phyloP scores from a whole-genome alignment of 768 basidiomycete genomes.

The Roridomyces roridus region DNA sequence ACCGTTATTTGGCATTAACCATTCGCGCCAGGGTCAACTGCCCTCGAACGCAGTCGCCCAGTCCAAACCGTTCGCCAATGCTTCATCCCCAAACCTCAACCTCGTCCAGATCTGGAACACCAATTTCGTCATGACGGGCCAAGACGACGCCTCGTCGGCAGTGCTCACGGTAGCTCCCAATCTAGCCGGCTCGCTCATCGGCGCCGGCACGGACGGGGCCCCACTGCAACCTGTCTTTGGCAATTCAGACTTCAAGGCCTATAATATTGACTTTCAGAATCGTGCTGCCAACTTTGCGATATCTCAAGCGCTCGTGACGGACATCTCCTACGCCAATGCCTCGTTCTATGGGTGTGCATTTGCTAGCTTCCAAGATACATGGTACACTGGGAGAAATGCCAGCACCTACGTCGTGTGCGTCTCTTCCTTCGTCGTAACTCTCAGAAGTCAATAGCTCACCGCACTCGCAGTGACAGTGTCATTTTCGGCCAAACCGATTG shows the following conservation, averaged over 20 bases:
- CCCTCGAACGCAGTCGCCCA: conserved; percentile 37
- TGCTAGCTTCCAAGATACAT: conserved; percentile 69
- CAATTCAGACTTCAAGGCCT: conserved; percentile 63
- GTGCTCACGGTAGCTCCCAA: conserved; percentile 64
- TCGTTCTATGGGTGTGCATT: conserved; percentile 71
- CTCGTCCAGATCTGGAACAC: conserved; percentile 62
- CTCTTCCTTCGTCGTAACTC: too few species aligned
- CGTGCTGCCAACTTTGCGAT: conserved; percentile 68
- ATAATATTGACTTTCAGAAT: conserved; percentile 73
- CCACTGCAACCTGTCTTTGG: conserved; percentile 59
- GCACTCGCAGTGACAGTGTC: conserved; percentile 65
- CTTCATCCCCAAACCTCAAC: conserved; percentile 54
- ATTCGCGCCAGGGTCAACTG: conserved; percentile 53
- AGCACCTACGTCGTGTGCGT: conserved; percentile 66
- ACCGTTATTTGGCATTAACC: background rate
- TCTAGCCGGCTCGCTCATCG: conserved; percentile 62
- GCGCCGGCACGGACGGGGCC: conserved; percentile 64
- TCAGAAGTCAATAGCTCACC: too few species aligned
- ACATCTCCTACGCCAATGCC: conserved; percentile 69
- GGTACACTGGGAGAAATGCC: conserved; percentile 65
- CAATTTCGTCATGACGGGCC: conserved; percentile 44
- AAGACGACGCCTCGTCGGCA: conserved; percentile 65
- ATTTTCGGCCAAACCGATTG: conserved; percentile 72
- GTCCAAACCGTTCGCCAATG: conserved; percentile 46
- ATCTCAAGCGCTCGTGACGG: conserved; percentile 66